Percentiles rank a stretch among this genome's conserved stretches.
phyloP scores from a whole-genome alignment of 345 rosid genomes.

The Kernera saxatilis region DNA sequence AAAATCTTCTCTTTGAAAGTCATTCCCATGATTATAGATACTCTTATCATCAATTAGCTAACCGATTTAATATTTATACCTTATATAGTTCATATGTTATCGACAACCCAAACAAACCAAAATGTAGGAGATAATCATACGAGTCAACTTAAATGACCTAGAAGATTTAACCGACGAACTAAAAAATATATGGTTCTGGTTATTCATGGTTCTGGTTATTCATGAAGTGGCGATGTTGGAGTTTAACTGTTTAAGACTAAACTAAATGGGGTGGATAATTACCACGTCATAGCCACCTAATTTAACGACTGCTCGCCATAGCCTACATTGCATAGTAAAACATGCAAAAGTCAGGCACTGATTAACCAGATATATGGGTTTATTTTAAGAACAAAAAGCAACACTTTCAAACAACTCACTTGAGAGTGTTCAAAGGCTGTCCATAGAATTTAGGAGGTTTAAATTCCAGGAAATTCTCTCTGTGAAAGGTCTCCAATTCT shows the following conservation, averaged over 20 bases:
- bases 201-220: slow-evolving; percentile 17
- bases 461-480: slow-evolving; percentile 54
- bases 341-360: slow-evolving; percentile 11
- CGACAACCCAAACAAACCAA: background rate
- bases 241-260: background rate
- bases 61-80: background rate
- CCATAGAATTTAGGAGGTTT: slow-evolving; percentile 76
- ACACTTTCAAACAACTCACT: slow-evolving; percentile 41
- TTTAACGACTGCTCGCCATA: slow-evolving; percentile 73
- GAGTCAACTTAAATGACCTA: background rate
- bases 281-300: slow-evolving; percentile 94
- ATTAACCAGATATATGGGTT: background rate
- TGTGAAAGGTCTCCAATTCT: slow-evolving; percentile 62
- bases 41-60: background rate
- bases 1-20: background rate
- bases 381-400: slow-evolving; percentile 10
- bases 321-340: slow-evolving; percentile 41
- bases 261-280: slow-evolving; percentile 21
- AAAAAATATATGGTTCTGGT: background rate
- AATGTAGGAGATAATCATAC: background rate
- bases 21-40: background rate
- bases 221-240: slow-evolving; percentile 4
- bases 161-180: background rate
- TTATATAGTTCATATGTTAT: slow-evolving; percentile 9
- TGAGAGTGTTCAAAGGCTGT: slow-evolving; percentile 67